Evolutionary conservation across 257 asterid species (phyloP).

Genomic region (Galeopsis tetrahit): DNA sequence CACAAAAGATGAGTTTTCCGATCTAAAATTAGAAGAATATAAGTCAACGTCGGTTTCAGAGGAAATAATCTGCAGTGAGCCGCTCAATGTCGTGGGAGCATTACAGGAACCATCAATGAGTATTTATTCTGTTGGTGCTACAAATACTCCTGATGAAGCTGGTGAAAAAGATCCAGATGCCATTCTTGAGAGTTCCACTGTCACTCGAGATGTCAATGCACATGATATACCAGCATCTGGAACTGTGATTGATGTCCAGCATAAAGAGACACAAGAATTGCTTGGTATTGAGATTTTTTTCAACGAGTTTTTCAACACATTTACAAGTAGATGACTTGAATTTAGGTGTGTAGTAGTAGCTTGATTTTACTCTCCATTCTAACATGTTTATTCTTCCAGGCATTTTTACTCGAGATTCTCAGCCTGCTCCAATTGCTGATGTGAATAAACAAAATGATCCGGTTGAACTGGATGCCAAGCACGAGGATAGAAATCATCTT

Average conservation of each 20-base stretch:
- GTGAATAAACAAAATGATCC: constrained; percentile 36
- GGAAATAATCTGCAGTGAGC: constrained; percentile 39
- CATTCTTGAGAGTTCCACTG: constrained; percentile 27
- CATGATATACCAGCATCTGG: constrained; percentile 33
- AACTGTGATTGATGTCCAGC: constrained; percentile 22
- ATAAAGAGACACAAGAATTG: constrained; percentile 32
- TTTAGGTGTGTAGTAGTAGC: constrained; percentile 34
- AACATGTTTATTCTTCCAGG: constrained; percentile 43
- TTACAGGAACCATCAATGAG: constrained; percentile 23
- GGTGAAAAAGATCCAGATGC: constrained; percentile 23
- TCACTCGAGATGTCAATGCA: constrained; percentile 19
- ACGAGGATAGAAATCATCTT: constrained; percentile 34
- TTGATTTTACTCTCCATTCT: constrained; percentile 28
- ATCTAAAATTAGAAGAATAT: constrained; percentile 34
- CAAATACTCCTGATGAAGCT: constrained; percentile 29
- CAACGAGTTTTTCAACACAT: constrained; percentile 23
- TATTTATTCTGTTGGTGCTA: constrained; percentile 22
- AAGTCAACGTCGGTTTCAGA: constrained; percentile 30
- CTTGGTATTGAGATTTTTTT: constrained; percentile 41
- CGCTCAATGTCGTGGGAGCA: constrained; percentile 16
- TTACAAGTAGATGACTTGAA: constrained; percentile 29
- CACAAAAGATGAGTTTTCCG: constrained; percentile 22
- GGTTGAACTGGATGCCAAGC: constrained; percentile 35
- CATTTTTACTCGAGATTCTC: constrained; percentile 38
- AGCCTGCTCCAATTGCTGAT: constrained; percentile 33